Evolutionary conservation across 345 rosid genomes (phyloP).

Genomic region (Pugionium dolabratum): DNA sequence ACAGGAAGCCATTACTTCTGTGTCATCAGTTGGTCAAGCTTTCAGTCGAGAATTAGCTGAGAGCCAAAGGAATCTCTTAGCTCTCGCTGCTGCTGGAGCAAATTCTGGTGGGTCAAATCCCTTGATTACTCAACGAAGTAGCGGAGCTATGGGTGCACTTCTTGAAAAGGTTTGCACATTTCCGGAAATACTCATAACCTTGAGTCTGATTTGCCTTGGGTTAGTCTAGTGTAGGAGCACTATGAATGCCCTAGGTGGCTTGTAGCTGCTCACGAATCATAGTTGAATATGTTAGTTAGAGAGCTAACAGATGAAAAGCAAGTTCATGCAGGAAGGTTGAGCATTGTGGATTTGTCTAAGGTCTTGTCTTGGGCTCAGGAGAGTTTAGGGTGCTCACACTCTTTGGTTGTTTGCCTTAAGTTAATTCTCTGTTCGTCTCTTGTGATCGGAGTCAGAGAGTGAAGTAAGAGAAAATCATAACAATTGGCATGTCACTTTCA

Average conservation of each 20-base stretch:
- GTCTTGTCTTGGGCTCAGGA: constrained; percentile 9
- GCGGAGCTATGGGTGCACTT: constrained; percentile 64
- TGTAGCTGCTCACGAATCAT: constrained; percentile 14
- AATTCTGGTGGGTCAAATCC: constrained; percentile 57
- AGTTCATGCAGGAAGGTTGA: not conserved
- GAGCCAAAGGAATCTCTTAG: constrained; percentile 66
- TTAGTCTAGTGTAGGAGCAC: not conserved
- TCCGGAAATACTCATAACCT: constrained; percentile 2
- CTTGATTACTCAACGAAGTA: constrained; percentile 55
- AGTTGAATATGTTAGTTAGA: constrained; percentile 17
- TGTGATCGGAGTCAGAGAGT: not conserved
- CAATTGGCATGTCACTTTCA: not conserved
- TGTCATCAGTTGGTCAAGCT: constrained; percentile 63
- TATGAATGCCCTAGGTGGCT: constrained; percentile 10
- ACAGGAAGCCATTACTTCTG: constrained; percentile 81
- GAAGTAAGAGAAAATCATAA: not conserved
- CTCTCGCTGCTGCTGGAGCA: constrained; percentile 70
- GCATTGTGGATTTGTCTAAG: constrained; percentile 11
- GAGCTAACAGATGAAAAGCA: not conserved
- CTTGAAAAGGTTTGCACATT: constrained; percentile 59
- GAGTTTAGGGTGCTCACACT: constrained; percentile 10
- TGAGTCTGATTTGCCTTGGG: constrained; percentile 10
- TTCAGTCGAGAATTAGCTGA: constrained; percentile 81
- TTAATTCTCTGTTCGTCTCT: constrained; percentile 4
- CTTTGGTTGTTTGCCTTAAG: constrained; percentile 11